Percentiles rank a stretch among this genome's conserved stretches.
Evolutionary conservation across 805 yeast genomes (phyloP).

Genomic region (Suhomyces sp.): DNA sequence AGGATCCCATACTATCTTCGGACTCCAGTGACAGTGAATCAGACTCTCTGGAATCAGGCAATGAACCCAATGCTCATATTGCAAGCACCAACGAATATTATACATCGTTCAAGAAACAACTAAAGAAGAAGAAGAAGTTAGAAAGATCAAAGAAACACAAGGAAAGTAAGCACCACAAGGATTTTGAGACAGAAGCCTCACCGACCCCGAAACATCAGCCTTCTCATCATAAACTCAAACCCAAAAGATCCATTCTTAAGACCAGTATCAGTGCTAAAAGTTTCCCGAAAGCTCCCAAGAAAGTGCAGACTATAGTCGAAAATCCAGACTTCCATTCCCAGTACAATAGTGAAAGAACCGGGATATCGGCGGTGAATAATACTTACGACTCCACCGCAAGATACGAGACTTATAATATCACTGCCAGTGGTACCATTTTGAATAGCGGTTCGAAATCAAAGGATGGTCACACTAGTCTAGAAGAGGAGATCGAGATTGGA

Average conservation of each 20-base stretch:
- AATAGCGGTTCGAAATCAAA: too few relatives aligned
- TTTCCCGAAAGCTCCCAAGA: not conserved
- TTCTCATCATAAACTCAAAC: conserved; percentile 40
- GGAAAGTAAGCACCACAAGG: not conserved
- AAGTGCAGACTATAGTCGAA: not conserved
- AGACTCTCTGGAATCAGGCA: conserved; percentile 5
- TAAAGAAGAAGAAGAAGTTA: conserved; percentile 16
- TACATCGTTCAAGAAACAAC: conserved; percentile 14
- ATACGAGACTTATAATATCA: conserved; percentile 9
- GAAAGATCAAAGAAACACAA: conserved; percentile 3
- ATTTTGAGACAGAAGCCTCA: conserved; percentile 16
- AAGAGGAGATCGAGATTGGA: conserved; percentile 3
- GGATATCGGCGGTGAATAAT: conserved; percentile 12
- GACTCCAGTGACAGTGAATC: conserved; percentile 8
- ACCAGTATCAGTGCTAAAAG: conserved; percentile 3
- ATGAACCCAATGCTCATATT: conserved; percentile 5
- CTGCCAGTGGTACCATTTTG: conserved; percentile 13
- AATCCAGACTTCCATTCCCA: too few relatives aligned
- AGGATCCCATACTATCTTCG: conserved; percentile 2
- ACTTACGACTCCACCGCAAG: conserved; percentile 10
- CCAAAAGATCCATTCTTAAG: conserved; percentile 43
- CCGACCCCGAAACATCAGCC: conserved; percentile 44
- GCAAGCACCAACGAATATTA: conserved; percentile 22
- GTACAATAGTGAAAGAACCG: conserved; percentile 11
- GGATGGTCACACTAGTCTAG: not conserved